Evolutionary conservation across 768 basidiomycete species (phyloP), one percentile per base, ranked within the genome.

Genomic region (Leccinum imitatum): DNA sequence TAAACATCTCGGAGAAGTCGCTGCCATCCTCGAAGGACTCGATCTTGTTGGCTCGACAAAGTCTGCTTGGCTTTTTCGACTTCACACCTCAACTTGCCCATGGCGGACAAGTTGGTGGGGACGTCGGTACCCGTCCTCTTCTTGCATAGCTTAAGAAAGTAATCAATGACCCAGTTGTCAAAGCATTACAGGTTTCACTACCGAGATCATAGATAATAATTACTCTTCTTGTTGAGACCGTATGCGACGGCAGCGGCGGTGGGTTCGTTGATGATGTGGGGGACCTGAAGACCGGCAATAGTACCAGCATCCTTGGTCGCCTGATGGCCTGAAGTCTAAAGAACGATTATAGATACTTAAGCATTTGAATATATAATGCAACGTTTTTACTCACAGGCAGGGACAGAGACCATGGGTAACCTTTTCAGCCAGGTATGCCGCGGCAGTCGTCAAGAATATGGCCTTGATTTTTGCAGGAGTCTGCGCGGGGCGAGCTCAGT

Each of bases 141-240:
- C 86, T 94, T 94, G 86, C 93, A 95, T 54, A 78, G 74, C 79
- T 94, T 94, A 80, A 87, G 82, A 69, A 95, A 84, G 81, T 93
- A 86, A 66, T 95, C 91, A 69, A 95, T 93, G 58, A 95, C 84
- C 46, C 93, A 86, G 82, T 94, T 93, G 74, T 95, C 92, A 77
- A 98, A 31, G 98, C 95, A 84, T 97, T 95, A 79, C 97, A 98
- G 53, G 95, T 98, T 78, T 95, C 95, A 77, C 95, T 95, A 75
- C 95, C 95, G 61, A 98, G 90, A 80, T 98, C 95, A 78, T 97
- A 98, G 71, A 98, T 94, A 67, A 97, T 93, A 73, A 98, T 95
- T 71, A 50, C 84, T 87, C 78, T 93, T 92, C 84, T 96, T 95
- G 85, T 96, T 95, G 46, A 97, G 89, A 78, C 95, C 95, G 77